phyloP scores from a whole-genome alignment of 1,139 yeast species.

The Hyphopichia fennica region DNA sequence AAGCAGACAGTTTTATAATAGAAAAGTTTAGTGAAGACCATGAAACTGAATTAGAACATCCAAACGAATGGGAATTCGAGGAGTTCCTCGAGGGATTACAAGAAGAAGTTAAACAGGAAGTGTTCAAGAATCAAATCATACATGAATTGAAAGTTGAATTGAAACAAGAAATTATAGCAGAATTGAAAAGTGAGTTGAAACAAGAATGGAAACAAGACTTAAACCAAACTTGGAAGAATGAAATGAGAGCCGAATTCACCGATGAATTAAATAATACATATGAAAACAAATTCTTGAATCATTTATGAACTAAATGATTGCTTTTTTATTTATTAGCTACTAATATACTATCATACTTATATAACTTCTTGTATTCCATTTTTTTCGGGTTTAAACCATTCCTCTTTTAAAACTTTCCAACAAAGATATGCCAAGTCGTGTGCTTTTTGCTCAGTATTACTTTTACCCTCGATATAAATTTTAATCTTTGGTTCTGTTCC shows the following conservation, averaged over 20 bases:
- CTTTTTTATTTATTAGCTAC: too few relatives aligned
- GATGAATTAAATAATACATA: too few relatives aligned
- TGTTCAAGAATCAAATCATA: background rate
- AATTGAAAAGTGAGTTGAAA: background rate
- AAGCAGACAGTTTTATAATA: background rate
- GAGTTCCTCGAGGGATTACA: background rate
- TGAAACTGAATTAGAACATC: background rate
- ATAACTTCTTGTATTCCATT: conserved; percentile 39
- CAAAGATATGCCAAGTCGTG: conserved; percentile 53
- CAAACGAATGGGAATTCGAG: background rate
- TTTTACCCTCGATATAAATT: conserved; percentile 81
- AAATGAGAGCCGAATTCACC: background rate
- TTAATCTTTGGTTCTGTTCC: conserved; percentile 97
- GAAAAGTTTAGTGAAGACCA: background rate
- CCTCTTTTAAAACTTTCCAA: conserved; percentile 59
- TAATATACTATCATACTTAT: background rate
- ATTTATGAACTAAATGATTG: too few relatives aligned
- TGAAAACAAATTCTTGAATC: too few relatives aligned
- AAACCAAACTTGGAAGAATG: background rate
- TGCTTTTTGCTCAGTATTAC: conserved; percentile 48
- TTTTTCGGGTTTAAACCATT: conserved; percentile 61
- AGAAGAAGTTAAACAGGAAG: background rate
- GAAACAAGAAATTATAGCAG: background rate
- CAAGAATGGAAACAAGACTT: background rate
- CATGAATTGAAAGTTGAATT: background rate